Base-by-base conservation (phyloP, 805 yeast genomes). In the Jamesozyma spencerorum region DNA sequence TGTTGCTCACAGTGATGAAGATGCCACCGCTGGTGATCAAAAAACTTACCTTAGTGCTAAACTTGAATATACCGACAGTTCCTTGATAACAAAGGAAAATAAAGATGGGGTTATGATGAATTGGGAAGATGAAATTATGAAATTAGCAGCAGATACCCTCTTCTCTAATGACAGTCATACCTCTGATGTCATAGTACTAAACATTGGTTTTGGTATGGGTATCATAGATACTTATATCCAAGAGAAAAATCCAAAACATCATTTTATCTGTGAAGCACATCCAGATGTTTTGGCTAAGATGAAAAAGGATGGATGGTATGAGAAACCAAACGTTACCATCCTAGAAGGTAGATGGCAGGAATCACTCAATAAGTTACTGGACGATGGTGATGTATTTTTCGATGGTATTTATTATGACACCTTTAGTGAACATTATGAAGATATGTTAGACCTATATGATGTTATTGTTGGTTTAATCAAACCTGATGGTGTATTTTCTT, bases 131-230 rank as follows among this genome's bases (percentile, higher is more conserved):
- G 74, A 77, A 17, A 68, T 88, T 41, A 88, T 88, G 97, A 66
- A 71, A 39, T 69, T 79, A 13, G 94, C 94, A 1, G 81, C 94
- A 41, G 78, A 82, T 27, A 66, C 90, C 0, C 57, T 90, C n/a
- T 79, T 31, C 27, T 14, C 28, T n/a, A 26, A 14, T 18, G 12
- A 2, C 63, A 50, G n/a, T n/a, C 39, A 49, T 8, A 45, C 57
- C 17, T 52, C 52, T 7, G 67, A 63, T 17, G 60, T 69, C 17
- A 72, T 66, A 31, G 77, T 90, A 2, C 65, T 90, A 29, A 88
- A 88, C 53, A 84, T 88, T 31, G 97, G 97, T 0, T 88, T 90
- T 58, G 97, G 97, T 2, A 85, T 88, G 96, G 97, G 97, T 2
- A 90, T 88, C 40, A 87, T 88, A 40, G 97, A 88, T 58, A 65